A percentile compares a stretch with the other conserved stretches of the same genome.
Evolutionary conservation across 1,284 basidiomycete genomes (phyloP).

Genomic region (Polyporus tsugae): DNA sequence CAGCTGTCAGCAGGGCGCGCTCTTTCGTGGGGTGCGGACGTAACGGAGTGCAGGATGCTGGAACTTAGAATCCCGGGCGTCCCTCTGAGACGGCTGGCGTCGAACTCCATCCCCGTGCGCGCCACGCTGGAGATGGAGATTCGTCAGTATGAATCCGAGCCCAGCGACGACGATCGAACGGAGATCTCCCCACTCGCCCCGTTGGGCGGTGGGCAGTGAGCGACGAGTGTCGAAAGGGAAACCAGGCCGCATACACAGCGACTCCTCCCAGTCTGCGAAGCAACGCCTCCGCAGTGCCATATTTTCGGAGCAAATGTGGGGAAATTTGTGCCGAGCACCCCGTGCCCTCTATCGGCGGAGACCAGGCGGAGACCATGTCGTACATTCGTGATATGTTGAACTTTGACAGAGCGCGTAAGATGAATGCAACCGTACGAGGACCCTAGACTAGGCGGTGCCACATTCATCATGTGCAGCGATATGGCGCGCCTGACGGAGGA

Average conservation of each 20-base stretch:
- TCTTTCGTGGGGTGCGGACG: slow-evolving; percentile 22
- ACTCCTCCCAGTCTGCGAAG: background rate
- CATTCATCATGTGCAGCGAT: slow-evolving; percentile 11
- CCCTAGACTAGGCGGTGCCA: slow-evolving; percentile 8
- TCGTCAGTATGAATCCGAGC: slow-evolving; percentile 7
- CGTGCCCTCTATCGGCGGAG: slow-evolving; percentile 7
- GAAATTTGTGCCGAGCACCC: slow-evolving; percentile 10
- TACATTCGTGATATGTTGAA: slow-evolving; percentile 4
- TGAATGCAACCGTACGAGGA: slow-evolving; percentile 15
- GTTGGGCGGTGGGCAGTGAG: background rate
- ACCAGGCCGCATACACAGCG: background rate
- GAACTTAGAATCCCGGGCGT: background rate
- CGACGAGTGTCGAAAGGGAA: background rate
- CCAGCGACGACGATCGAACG: slow-evolving; percentile 14
- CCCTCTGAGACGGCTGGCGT: background rate
- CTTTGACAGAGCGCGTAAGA: slow-evolving; percentile 3
- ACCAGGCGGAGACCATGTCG: slow-evolving; percentile 1
- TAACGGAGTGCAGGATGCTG: slow-evolving; percentile 19
- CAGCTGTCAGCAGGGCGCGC: slow-evolving; percentile 4
- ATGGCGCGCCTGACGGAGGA: background rate
- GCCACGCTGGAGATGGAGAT: slow-evolving; percentile 10
- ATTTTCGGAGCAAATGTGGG: background rate
- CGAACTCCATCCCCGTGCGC: background rate
- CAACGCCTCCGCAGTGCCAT: background rate
- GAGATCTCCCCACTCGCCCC: slow-evolving; percentile 1